Conservation (phyloP, 78 protist species). For the Dictyostelium brefeldianum region DNA sequence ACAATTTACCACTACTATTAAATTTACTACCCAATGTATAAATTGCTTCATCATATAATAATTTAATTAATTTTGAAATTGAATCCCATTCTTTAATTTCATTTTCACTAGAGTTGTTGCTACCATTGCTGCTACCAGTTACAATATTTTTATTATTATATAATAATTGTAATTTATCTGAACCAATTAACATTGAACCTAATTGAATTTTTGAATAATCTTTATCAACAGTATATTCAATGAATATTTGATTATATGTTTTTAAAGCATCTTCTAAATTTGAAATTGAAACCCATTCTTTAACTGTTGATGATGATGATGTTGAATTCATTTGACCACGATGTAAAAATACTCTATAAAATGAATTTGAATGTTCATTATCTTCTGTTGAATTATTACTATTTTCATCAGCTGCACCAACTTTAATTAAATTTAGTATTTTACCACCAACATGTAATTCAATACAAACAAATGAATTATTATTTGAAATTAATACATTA, state of each 20-base stretch:
- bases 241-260: constrained; percentile 28
- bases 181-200: constrained; percentile 20
- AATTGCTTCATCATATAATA: constrained; percentile 38
- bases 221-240: background rate
- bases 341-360: constrained; percentile 18
- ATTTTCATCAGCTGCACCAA: background rate
- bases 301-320: background rate
- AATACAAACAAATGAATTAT: constrained; percentile 4
- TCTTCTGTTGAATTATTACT: background rate
- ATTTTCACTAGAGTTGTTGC: background rate
- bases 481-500: background rate
- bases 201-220: constrained; percentile 11
- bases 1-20: background rate
- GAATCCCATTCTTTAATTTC: background rate
- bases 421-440: background rate
- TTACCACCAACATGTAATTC: constrained; percentile 67
- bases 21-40: constrained; percentile 8
- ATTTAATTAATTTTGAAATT: background rate
- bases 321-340: background rate
- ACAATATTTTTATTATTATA: background rate
- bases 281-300: constrained; percentile 43
- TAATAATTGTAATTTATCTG: constrained; percentile 9
- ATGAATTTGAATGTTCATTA: background rate
- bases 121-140: background rate
- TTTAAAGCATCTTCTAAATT: constrained; percentile 9